phyloP scores from a whole-genome alignment of 805 yeast species.

The Clavispora fructus region DNA sequence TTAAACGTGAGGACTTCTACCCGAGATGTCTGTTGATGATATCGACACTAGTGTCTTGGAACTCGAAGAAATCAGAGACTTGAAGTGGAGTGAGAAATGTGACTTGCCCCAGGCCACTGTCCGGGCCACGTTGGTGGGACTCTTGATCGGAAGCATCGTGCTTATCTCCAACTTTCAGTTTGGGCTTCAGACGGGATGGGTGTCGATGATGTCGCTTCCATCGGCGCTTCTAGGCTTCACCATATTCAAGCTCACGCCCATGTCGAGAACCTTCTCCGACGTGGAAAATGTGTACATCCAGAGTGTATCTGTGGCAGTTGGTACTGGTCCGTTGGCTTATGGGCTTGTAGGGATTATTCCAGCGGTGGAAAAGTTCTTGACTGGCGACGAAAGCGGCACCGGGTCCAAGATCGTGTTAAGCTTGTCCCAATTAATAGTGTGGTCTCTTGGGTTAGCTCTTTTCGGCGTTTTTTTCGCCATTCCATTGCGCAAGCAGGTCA shows the following conservation, averaged over 20 bases:
- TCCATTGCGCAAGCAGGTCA: constrained; percentile 79
- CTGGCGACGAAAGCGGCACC: constrained; percentile 71
- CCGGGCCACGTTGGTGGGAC: constrained; percentile 70
- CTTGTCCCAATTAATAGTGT: constrained; percentile 55
- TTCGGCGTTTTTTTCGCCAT: constrained; percentile 96
- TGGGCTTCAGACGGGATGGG: constrained; percentile 98
- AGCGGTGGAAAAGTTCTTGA: constrained; percentile 85
- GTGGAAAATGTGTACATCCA: constrained; percentile 94
- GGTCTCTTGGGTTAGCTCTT: constrained; percentile 86
- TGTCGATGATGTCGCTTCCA: constrained; percentile 97
- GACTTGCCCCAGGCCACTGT: constrained; percentile 61
- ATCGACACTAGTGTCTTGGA: not conserved
- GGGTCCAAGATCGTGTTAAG: constrained; percentile 32
- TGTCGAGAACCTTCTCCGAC: constrained; percentile 49
- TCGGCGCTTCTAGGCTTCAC: constrained; percentile 87
- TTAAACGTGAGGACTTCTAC: too few relatives aligned
- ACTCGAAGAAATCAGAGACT: not conserved
- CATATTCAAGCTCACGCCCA: constrained; percentile 60
- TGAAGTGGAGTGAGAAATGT: constrained; percentile 39
- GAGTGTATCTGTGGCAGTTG: constrained; percentile 92
- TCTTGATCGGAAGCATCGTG: constrained; percentile 81
- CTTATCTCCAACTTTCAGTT: constrained; percentile 89
- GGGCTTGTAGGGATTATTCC: constrained; percentile 96
- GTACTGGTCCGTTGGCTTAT: constrained; percentile 94
- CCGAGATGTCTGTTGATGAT: not conserved